Base-by-base conservation (phyloP, 805 yeast genomes). In the Ogataea glucozyma region DNA sequence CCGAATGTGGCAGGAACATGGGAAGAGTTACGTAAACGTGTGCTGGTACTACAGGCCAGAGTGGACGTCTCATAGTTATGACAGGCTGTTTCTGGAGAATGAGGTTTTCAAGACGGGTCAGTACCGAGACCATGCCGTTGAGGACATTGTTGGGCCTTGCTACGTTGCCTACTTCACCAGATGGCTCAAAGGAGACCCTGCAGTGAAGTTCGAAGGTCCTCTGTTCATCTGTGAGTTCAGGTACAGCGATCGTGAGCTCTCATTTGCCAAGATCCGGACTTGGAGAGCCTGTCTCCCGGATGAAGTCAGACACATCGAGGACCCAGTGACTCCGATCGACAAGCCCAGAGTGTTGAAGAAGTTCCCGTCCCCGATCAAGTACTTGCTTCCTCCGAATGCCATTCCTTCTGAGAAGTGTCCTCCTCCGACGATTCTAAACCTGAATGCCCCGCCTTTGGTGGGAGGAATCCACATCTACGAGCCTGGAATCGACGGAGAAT, bases 261-360 rank as follows among this genome's bases (percentile, higher is more conserved):
- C 83, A 21, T 93, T 93, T 73, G 93, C 91, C 66, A 85, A 91
- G 61, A 93, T 93, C 57, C 78, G 98, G 60, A 91, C 99, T 2
- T 93, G 99, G 99, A 91, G 88, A 65, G 97, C 97, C 6, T 93
- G 98, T 71, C 74, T 93, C 52, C 99, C 99, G 0, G 98, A 93
- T 65, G 98, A 91, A 64, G 85, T 91, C 36, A 80, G 98, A 56
- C 89, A 85, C 51, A 71, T 73, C 42, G 91, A 87, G 56, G 97
- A 90, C 57, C 85, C 86, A 24, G 80, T 85, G 17, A 78, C 79
- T 27, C 89, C 91, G 6, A 73, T 91, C 38, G 70, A 74, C 43
- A 65, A 59, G 41, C 78, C 86, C 40, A 75, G 90, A 57, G 76
- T 78, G 51, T 73, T 85, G 60, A 81, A 81, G 58, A 82, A 84